Conservation (phyloP, 2,329 filamentous ascomycete species). For the Cercospora janseana region DNA sequence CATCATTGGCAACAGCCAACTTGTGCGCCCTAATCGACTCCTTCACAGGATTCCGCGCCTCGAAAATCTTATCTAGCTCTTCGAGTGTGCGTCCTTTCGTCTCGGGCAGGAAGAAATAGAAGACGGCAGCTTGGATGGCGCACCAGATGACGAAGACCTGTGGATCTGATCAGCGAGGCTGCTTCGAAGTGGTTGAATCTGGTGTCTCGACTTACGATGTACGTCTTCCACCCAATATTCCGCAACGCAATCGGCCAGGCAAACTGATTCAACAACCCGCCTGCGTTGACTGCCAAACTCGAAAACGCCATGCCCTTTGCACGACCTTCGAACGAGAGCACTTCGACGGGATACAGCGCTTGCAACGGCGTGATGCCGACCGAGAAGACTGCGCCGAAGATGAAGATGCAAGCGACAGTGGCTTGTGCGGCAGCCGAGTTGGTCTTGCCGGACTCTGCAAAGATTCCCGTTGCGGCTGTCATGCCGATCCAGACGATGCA, state of each 20-base stretch:
- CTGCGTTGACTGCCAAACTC: conserved; percentile 44
- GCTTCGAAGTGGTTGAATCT: not conserved
- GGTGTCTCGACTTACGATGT: conserved; percentile 15
- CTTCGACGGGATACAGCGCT: conserved; percentile 47
- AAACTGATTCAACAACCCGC: conserved; percentile 44
- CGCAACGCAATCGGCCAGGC: conserved; percentile 33
- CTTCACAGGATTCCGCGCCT: conserved; percentile 42
- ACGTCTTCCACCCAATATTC: conserved; percentile 32
- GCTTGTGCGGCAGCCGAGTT: conserved; percentile 15
- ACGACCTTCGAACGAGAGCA: conserved; percentile 49
- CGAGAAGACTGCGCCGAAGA: conserved; percentile 37
- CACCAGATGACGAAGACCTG: conserved; percentile 37
- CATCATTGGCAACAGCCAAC: conserved; percentile 29
- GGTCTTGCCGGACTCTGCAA: conserved; percentile 30
- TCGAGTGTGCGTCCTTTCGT: conserved; percentile 45
- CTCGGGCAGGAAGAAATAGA: conserved; percentile 42
- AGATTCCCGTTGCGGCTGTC: conserved; percentile 39
- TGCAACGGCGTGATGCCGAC: conserved; percentile 38
- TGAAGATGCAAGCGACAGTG: conserved; percentile 37
- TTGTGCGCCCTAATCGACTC: conserved; percentile 30
- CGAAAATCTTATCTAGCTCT: conserved; percentile 48
- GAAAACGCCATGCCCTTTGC: conserved; percentile 47
- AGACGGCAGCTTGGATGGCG: conserved; percentile 34
- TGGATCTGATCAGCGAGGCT: conserved; percentile 17
- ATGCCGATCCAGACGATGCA: conserved; percentile 39